phyloP scores from a whole-genome alignment of 1,284 basidiomycete genomes.

The Ceraceosorus bombacis region DNA sequence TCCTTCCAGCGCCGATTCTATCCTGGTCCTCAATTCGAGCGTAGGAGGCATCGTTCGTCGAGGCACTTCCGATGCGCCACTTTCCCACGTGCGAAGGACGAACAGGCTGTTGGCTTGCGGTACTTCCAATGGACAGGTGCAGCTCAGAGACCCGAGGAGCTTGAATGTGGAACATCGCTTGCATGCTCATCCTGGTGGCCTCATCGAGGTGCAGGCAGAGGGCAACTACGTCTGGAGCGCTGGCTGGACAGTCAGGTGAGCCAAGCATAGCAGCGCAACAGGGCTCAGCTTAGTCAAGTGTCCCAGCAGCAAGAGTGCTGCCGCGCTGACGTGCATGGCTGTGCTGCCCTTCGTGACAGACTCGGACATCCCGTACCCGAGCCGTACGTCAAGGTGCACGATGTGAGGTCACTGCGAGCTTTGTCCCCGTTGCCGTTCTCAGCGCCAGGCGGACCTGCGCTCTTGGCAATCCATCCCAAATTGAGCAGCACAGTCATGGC shows the following conservation, averaged over 20 bases:
- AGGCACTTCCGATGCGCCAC: slow-evolving; percentile 33
- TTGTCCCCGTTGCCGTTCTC: slow-evolving; percentile 73
- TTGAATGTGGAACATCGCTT: slow-evolving; percentile 40
- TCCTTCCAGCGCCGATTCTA: slow-evolving; percentile 21
- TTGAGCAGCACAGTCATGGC: slow-evolving; percentile 70
- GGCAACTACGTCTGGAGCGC: slow-evolving; percentile 42
- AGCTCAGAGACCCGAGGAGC: slow-evolving; percentile 43
- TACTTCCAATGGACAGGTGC: slow-evolving; percentile 38
- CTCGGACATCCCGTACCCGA: slow-evolving; percentile 82
- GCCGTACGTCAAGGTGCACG: slow-evolving; percentile 85
- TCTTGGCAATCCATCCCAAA: slow-evolving; percentile 74
- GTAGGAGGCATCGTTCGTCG: slow-evolving; percentile 35
- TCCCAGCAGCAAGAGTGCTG: no score
- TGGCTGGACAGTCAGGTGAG: slow-evolving; percentile 43
- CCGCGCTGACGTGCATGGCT: no score
- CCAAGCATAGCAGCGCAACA: no score
- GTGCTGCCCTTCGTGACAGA: neutral
- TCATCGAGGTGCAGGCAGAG: slow-evolving; percentile 45
- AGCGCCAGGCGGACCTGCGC: slow-evolving; percentile 69
- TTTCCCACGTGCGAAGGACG: slow-evolving; percentile 38
- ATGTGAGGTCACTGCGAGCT: slow-evolving; percentile 71
- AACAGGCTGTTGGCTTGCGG: slow-evolving; percentile 31
- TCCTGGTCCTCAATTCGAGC: slow-evolving; percentile 38
- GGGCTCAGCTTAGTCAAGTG: no score
- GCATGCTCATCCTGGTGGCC: slow-evolving; percentile 45